These are phyloP conservation scores for Lanmaoa pseudosensibilis DNA, from an alignment of 768 basidiomycete species.

Conservation along the genomic window DNA sequence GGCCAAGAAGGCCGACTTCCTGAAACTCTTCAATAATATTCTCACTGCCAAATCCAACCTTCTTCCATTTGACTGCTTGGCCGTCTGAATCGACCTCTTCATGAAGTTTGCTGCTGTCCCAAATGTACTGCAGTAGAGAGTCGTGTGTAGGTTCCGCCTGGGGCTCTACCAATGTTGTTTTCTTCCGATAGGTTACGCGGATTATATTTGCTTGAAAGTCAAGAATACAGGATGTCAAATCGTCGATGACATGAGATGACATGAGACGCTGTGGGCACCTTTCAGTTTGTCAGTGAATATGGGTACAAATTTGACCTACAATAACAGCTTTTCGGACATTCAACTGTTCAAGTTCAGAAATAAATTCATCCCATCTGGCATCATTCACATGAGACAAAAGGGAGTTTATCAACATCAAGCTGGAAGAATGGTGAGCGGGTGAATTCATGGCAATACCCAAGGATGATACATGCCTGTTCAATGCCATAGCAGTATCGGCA, in stretches of 20 bases:
- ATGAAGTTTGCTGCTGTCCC: constrained; percentile 58
- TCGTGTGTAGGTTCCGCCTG: constrained; percentile 59
- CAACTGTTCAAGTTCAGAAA: constrained; percentile 67
- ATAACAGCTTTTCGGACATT: constrained; percentile 82
- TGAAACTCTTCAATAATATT: constrained; percentile 74
- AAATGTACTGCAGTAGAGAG: constrained; percentile 62
- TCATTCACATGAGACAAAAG: constrained; percentile 79
- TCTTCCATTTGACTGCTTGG: constrained; percentile 64
- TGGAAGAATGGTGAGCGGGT: constrained; percentile 30
- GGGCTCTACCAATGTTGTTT: constrained; percentile 74
- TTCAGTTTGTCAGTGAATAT: constrained; percentile 10
- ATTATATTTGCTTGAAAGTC: constrained; percentile 88
- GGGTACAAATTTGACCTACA: constrained; percentile 44
- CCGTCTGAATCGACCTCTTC: constrained; percentile 53
- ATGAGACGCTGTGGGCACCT: constrained; percentile 61
- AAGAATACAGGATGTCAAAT: constrained; percentile 78
- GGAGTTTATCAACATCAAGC: constrained; percentile 90
- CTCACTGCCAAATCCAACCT: constrained; percentile 77
- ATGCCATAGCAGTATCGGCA: constrained; percentile 81
- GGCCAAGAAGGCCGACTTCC: constrained; percentile 75
- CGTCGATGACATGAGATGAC: constrained; percentile 78
- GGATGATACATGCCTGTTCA: constrained; percentile 59
- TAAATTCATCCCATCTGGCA: constrained; percentile 75
- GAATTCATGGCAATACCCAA: not conserved
- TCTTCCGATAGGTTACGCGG: constrained; percentile 76